These are phyloP conservation scores for Williopsis jadinii DNA, from an alignment of 1,139 yeast species.

Conservation along the genomic window DNA sequence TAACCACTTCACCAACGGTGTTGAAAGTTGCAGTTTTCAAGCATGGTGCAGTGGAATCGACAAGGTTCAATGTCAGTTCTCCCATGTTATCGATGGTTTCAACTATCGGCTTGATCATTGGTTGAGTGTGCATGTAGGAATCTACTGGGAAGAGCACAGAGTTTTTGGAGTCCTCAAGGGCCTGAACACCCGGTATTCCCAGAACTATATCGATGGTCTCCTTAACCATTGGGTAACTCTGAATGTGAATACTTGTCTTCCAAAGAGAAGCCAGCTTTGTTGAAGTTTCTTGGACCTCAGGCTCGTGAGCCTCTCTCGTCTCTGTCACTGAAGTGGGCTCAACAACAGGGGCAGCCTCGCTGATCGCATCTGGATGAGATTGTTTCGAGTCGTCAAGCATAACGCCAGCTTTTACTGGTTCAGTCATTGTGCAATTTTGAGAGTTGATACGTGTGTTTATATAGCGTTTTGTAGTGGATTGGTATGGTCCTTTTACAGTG, in stretches of 20 bases:
- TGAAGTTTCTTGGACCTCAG: background rate
- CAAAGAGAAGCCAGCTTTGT: background rate
- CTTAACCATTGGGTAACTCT: slow-evolving; percentile 34
- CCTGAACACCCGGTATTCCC: slow-evolving; percentile 31
- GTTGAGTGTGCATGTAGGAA: slow-evolving; percentile 21
- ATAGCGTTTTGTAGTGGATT: no score
- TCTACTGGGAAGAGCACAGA: slow-evolving; percentile 25
- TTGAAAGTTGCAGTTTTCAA: slow-evolving; percentile 28
- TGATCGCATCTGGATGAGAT: no score
- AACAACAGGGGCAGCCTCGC: background rate
- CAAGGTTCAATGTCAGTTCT: slow-evolving; percentile 23
- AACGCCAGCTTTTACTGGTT: no score
- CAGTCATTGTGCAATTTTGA: no score
- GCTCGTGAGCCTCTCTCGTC: background rate
- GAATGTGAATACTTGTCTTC: slow-evolving; percentile 19
- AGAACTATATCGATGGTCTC: slow-evolving; percentile 33
- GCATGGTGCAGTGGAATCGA: slow-evolving; percentile 28
- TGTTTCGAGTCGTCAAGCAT: no score
- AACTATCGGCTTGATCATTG: slow-evolving; percentile 29
- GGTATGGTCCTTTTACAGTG: no score
- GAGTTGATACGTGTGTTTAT: no score
- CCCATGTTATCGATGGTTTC: slow-evolving; percentile 29
- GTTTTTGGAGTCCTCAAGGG: slow-evolving; percentile 29
- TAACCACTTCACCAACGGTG: slow-evolving; percentile 23
- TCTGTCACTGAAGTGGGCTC: no score